phyloP scores from a whole-genome alignment of 1,284 basidiomycete genomes.

The Athelia sp. region DNA sequence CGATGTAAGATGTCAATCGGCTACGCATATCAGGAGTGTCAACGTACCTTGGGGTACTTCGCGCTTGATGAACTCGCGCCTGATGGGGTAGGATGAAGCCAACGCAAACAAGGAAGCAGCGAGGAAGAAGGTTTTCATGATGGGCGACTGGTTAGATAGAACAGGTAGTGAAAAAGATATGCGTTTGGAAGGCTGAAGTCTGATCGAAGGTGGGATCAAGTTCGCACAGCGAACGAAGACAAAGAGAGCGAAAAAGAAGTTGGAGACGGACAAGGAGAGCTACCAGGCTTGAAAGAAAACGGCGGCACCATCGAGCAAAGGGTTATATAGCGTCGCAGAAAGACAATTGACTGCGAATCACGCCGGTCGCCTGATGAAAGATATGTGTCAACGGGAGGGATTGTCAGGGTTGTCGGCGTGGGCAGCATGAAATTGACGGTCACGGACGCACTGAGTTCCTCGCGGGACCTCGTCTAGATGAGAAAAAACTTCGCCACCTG shows the following conservation, averaged over 20 bases:
- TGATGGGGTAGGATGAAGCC: conserved; percentile 33
- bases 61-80: no score
- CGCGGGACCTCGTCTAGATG: no score
- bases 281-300: neutral
- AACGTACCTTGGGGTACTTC: conserved; percentile 55
- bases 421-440: no score
- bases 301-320: neutral
- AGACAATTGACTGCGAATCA: no score
- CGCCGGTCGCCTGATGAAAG: no score
- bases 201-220: neutral
- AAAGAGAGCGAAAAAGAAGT: conserved; percentile 15
- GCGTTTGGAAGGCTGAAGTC: conserved; percentile 3
- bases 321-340: no score
- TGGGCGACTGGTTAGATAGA: conserved; percentile 8
- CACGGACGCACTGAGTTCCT: no score
- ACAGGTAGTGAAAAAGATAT: conserved; percentile 13
- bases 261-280: neutral
- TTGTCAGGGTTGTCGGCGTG: no score
- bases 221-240: conserved; percentile 6
- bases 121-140: neutral
- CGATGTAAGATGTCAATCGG: neutral
- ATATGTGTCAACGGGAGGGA: no score
- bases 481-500: no score
- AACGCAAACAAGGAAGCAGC: conserved; percentile 28
- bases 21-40: conserved; percentile 4